Percentiles rank a stretch among this genome's conserved stretches.
Evolutionary conservation across 306 rosid species (phyloP).

Genomic region (Dryas drummondii): DNA sequence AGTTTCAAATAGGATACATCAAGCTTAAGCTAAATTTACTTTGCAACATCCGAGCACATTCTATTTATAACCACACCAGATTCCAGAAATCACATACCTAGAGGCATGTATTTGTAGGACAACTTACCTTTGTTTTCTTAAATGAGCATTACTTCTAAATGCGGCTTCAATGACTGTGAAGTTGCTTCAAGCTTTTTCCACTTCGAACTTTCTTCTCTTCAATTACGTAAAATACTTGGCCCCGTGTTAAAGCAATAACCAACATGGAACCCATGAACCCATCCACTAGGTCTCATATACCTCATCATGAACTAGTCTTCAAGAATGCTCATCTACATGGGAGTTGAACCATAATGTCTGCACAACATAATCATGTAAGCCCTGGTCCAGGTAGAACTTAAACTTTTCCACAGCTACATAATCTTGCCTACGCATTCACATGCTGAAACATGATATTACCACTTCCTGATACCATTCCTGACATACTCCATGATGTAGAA

Average conservation of each 20-base stretch:
- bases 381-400: conserved; percentile 7
- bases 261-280: not conserved
- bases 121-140: conserved; percentile 8
- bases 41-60: conserved; percentile 1
- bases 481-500: not conserved
- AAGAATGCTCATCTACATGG: not conserved
- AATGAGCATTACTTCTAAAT: not conserved
- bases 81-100: conserved; percentile 16
- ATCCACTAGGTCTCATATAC: conserved; percentile 2
- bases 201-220: not conserved
- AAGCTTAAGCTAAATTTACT: not conserved
- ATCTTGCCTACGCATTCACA: not conserved
- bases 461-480: conserved; percentile 16
- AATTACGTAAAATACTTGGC: not conserved
- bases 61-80: conserved; percentile 2
- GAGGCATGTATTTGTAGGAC: conserved; percentile 14
- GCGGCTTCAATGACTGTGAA: not conserved
- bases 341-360: conserved; percentile 3
- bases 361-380: conserved; percentile 11
- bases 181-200: conserved; percentile 9
- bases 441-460: conserved; percentile 8
- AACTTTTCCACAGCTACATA: conserved; percentile 8
- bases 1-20: not conserved
- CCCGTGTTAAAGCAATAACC: conserved; percentile 1
- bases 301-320: not conserved